phyloP scores from a whole-genome alignment of 176 grass and related monocot species.

The Triticum dicoccoides region DNA sequence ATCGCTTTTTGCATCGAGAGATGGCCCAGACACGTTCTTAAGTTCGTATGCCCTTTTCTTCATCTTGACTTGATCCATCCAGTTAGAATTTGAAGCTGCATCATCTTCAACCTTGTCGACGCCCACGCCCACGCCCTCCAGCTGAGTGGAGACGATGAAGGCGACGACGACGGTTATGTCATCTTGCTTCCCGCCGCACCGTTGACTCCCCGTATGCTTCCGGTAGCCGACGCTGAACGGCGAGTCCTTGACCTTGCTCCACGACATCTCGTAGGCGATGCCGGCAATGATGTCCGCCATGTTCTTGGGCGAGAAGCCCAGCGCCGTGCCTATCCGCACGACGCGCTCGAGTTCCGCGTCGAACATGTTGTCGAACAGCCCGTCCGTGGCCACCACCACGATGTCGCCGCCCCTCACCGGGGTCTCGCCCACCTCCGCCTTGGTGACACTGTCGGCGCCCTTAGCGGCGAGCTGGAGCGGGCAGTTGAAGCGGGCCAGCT shows the following conservation, averaged over 20 bases:
- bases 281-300: constrained; percentile 17
- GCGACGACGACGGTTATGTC: constrained; percentile 41
- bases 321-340: not conserved
- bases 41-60: not conserved
- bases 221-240: not conserved
- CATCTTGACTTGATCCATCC: not conserved
- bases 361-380: constrained; percentile 43
- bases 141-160: not conserved
- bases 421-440: not conserved
- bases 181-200: constrained; percentile 4
- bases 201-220: not conserved
- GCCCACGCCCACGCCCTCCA: too few relatives aligned
- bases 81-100: not conserved
- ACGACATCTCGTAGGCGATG: constrained; percentile 1
- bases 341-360: constrained; percentile 27
- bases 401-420: constrained; percentile 22
- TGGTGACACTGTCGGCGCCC: fast-evolving
- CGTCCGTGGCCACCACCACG: constrained; percentile 28
- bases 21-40: not conserved
- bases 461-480: constrained; percentile 24
- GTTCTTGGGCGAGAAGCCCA: constrained; percentile 13
- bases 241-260: not conserved
- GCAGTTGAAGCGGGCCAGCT: constrained; percentile 7
- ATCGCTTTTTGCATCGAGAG: not conserved
- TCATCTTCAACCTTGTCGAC: not conserved